Evolutionary conservation across 2,329 filamentous ascomycete genomes (phyloP).

Genomic region (Parascedosporium putredinis): DNA sequence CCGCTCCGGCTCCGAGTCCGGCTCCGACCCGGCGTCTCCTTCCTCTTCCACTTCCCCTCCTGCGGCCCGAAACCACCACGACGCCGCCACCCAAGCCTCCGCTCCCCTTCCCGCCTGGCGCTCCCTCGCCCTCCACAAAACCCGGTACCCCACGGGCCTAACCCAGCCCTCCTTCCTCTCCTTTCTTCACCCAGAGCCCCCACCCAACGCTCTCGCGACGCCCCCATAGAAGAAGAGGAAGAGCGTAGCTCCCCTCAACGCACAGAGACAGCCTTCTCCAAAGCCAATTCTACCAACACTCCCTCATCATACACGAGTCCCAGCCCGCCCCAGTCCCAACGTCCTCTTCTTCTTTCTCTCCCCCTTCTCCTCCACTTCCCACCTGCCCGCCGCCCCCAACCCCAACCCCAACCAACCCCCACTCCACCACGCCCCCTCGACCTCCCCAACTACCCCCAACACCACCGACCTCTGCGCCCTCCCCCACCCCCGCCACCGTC

Average conservation of each 20-base stretch:
- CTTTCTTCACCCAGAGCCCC: slow-evolving; percentile 34
- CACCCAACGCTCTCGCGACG: slow-evolving; percentile 15
- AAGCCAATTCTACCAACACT: slow-evolving; percentile 68
- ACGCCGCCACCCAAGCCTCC: slow-evolving; percentile 38
- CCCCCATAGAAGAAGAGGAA: slow-evolving; percentile 23
- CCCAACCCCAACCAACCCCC: slow-evolving; percentile 61
- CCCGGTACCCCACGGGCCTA: slow-evolving; percentile 2
- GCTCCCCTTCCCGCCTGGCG: slow-evolving; percentile 27
- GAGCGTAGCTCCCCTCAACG: no score
- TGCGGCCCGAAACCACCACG: slow-evolving; percentile 30
- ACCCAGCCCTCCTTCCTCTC: slow-evolving; percentile 26
- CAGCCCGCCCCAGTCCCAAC: slow-evolving; percentile 18
- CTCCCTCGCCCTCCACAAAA: slow-evolving; percentile 3
- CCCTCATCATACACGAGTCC: slow-evolving; percentile 30
- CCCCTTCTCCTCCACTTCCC: slow-evolving; percentile 20
- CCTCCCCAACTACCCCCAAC: slow-evolving; percentile 47
- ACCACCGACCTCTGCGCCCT: slow-evolving; percentile 43
- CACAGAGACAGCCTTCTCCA: slow-evolving; percentile 20
- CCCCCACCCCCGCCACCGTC: slow-evolving; percentile 60
- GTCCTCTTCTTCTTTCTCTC: slow-evolving; percentile 26
- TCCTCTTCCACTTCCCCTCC: slow-evolving; percentile 45
- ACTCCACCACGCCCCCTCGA: slow-evolving; percentile 67
- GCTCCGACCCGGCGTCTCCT: no score
- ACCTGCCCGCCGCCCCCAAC: slow-evolving; percentile 27
- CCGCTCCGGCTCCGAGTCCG: no score